A percentile compares a stretch with the other conserved stretches of the same genome.
Evolutionary conservation across 805 yeast species (phyloP).

Genomic region (Komagataella pastoris): DNA sequence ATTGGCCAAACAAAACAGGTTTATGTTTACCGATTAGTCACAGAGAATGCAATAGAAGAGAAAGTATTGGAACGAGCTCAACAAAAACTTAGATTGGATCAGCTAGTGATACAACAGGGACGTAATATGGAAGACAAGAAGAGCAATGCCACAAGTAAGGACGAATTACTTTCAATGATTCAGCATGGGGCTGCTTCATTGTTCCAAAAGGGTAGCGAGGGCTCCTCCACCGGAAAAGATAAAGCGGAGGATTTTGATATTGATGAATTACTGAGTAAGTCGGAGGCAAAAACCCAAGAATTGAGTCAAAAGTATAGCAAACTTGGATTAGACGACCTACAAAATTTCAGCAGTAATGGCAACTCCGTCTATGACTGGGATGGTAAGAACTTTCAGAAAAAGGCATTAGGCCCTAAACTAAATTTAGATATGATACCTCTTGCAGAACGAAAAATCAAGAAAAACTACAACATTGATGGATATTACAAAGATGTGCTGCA

Average conservation of each 20-base stretch:
- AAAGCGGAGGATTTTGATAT: conserved; percentile 49
- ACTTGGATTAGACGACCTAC: conserved; percentile 86
- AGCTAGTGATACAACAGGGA: conserved; percentile 74
- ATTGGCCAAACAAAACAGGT: conserved; percentile 82
- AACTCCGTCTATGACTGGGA: conserved; percentile 91
- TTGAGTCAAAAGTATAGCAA: conserved; percentile 74
- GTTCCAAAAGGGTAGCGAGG: conserved; percentile 32
- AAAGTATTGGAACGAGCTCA: conserved; percentile 74
- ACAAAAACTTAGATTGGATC: conserved; percentile 67
- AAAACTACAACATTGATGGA: conserved; percentile 71
- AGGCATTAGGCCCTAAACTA: conserved; percentile 25
- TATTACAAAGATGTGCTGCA: conserved; percentile 37
- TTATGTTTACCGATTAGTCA: conserved; percentile 61
- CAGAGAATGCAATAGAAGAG: conserved; percentile 77
- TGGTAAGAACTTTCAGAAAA: conserved; percentile 70
- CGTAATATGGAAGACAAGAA: conserved; percentile 26
- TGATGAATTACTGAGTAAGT: conserved; percentile 67
- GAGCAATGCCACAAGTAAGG: conserved; percentile 33
- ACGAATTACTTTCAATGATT: conserved; percentile 86
- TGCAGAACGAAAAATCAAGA: conserved; percentile 61
- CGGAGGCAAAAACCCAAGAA: conserved; percentile 69
- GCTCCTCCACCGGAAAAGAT: conserved; percentile 10
- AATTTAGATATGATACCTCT: conserved; percentile 54
- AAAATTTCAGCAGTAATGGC: conserved; percentile 70
- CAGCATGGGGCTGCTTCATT: conserved; percentile 93